Evolutionary conservation across 176 grass and related monocot species (phyloP), one percentile per base, ranked within the genome.

Genomic region (Melocanna baccifera): DNA sequence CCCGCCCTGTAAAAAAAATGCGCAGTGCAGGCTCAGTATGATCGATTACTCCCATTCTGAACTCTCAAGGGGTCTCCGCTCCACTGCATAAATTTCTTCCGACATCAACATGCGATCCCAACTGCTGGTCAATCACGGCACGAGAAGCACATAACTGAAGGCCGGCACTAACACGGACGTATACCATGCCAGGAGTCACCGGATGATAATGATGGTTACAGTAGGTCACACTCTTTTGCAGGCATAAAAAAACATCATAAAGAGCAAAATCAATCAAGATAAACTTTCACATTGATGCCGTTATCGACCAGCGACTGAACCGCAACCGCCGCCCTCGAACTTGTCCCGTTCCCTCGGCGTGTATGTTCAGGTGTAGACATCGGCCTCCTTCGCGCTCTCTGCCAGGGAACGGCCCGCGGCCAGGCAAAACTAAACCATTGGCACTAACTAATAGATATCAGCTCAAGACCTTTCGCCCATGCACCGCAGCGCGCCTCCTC

Each of bases 221-320:
- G 46, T 41, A 45, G 61, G 39, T 61, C 43, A 20, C 55, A 79
- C 64, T 51, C 84, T 78, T 59, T 34, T 29, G 41, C 80, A 88
- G n/a, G 65, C 47, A 10, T 11, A 25, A 28, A 59, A 42, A 37
- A 20, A 15, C 8, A 57, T 52, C 56, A 70, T 64, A 67, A 68
- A 85, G 11, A 69, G 43, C 23, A 18, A 11, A 64, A 48, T 91
- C 84, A 98, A 76, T 98, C 95, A 47, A 93, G 91, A 82, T 95
- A 98, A 79, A 95, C 81, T 64, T 98, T 95, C 52, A 98, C 91
- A 85, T 98, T 92, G 59, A 95, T 94, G 50, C 93, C 91, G 39
- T 90, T 92, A 48, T 98, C 93, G 22, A 94, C 92, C 50, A 98
- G 86, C 3, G 92, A 95, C 83, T 98, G 96, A 62, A 98, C 93